Evolutionary conservation across 2,329 filamentous ascomycete genomes (phyloP).

Genomic region (Verticillium nubilum): DNA sequence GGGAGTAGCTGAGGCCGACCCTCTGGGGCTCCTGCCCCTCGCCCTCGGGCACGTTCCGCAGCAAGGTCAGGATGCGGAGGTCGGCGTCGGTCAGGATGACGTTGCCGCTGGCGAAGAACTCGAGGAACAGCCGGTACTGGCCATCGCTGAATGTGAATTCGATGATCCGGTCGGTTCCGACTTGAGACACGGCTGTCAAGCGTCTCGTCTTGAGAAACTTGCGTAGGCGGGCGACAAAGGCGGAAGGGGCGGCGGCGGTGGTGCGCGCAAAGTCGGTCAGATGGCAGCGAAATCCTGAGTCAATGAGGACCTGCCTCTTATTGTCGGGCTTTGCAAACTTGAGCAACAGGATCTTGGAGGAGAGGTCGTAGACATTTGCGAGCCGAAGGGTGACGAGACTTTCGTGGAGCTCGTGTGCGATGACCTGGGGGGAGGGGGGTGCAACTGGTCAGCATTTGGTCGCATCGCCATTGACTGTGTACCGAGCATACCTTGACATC

Average conservation of each 20-base stretch:
- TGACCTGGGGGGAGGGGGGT: slow-evolving; percentile 55
- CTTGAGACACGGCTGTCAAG: slow-evolving; percentile 73
- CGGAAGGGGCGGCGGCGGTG: slow-evolving; percentile 76
- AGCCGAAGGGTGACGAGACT: slow-evolving; percentile 74
- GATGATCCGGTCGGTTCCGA: slow-evolving; percentile 90
- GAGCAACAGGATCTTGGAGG: slow-evolving; percentile 88
- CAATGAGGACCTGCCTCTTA: slow-evolving; percentile 85
- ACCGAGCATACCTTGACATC: slow-evolving; percentile 58
- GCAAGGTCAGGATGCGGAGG: slow-evolving; percentile 72
- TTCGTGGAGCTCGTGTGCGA: slow-evolving; percentile 84
- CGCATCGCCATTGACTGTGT: too few relatives aligned
- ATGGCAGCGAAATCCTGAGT: slow-evolving; percentile 94
- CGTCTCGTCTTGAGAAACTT: slow-evolving; percentile 85
- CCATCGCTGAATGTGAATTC: slow-evolving; percentile 93
- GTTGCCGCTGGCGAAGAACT: slow-evolving; percentile 96
- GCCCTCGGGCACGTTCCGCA: slow-evolving; percentile 74
- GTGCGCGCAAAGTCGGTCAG: slow-evolving; percentile 86
- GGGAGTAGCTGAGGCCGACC: slow-evolving; percentile 70
- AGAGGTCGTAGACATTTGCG: slow-evolving; percentile 93
- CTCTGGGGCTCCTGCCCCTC: slow-evolving; percentile 80
- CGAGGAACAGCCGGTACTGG: slow-evolving; percentile 77
- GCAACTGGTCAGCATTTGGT: slow-evolving; percentile 4
- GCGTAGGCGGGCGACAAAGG: slow-evolving; percentile 78
- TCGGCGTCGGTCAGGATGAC: slow-evolving; percentile 86
- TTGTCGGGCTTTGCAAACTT: slow-evolving; percentile 89